These are phyloP conservation scores for Aureobasidium sp. DNA, from an alignment of 2,329 filamentous ascomycete genomes.

Conservation along the genomic window DNA sequence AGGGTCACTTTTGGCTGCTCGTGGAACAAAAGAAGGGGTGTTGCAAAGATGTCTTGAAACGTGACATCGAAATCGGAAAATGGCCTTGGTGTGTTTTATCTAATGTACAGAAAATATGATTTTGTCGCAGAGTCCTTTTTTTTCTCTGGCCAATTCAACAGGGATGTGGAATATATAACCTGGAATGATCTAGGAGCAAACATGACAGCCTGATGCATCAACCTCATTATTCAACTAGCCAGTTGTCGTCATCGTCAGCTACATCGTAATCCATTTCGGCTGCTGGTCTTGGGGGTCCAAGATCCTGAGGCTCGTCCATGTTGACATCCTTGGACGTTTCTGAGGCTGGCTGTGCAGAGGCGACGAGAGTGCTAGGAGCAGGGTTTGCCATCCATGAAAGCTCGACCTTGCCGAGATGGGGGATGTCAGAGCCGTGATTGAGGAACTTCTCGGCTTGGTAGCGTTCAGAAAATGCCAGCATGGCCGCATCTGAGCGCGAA, in stretches of 20 bases:
- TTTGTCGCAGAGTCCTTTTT: background rate
- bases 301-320: slow-evolving; percentile 14
- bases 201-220: background rate
- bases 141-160: background rate
- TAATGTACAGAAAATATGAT: background rate
- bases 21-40: background rate
- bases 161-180: background rate
- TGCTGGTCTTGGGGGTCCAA: slow-evolving; percentile 1
- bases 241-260: slow-evolving; percentile 42
- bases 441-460: slow-evolving; percentile 57
- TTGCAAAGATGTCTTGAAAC: background rate
- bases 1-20: background rate
- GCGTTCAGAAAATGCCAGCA: slow-evolving; percentile 39
- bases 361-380: slow-evolving; percentile 17
- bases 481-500: slow-evolving; percentile 30
- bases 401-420: slow-evolving; percentile 58
- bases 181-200: background rate
- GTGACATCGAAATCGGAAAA: background rate
- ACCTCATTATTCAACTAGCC: slow-evolving; percentile 25
- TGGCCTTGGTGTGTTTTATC: background rate
- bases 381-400: slow-evolving; percentile 54
- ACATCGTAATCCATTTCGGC: slow-evolving; percentile 45
- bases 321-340: slow-evolving; percentile 8
- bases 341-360: slow-evolving; percentile 18
- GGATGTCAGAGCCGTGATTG: slow-evolving; percentile 41